phyloP scores from a whole-genome alignment of 2,329 filamentous ascomycete species.

The Pyricularia pennisetigena region DNA sequence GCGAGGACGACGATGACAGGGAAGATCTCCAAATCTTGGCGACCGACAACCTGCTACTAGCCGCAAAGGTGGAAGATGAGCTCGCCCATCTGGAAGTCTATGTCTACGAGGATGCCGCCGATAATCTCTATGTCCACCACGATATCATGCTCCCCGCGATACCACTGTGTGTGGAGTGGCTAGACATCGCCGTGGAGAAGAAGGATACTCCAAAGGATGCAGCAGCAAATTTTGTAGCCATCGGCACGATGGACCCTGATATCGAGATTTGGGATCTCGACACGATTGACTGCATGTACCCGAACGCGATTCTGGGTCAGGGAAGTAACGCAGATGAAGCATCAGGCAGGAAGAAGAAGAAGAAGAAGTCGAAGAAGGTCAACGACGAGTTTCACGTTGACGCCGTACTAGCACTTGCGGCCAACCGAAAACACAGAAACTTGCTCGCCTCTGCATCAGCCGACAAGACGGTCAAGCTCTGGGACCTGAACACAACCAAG shows the following conservation, averaged over 20 bases:
- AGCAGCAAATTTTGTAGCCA: conserved; percentile 82
- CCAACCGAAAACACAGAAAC: conserved; percentile 89
- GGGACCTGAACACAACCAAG: conserved; percentile 86
- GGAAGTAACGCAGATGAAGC: conserved; percentile 40
- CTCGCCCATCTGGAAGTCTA: conserved; percentile 94
- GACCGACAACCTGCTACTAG: conserved; percentile 85
- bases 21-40: conserved; percentile 90
- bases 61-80: conserved; percentile 93
- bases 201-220: conserved; percentile 49
- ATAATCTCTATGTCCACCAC: conserved; percentile 98
- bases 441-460: conserved; percentile 90
- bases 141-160: conserved; percentile 99
- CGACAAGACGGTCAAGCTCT: conserved; percentile 94
- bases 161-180: conserved; percentile 90
- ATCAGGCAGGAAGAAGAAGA: conserved; percentile 69
- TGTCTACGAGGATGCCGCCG: conserved; percentile 88
- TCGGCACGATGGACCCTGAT: conserved; percentile 96
- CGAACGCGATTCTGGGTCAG: conserved; percentile 88
- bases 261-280: conserved; percentile 99
- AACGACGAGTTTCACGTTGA: conserved; percentile 94
- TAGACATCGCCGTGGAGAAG: conserved; percentile 83
- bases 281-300: conserved; percentile 94
- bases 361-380: conserved; percentile 79
- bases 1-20: conserved; percentile 77
- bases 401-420: conserved; percentile 80